Evolutionary conservation across 2,329 filamentous ascomycete genomes (phyloP), one percentile per base, ranked within the genome.

Genomic region (Purpureocillium lavendulum): DNA sequence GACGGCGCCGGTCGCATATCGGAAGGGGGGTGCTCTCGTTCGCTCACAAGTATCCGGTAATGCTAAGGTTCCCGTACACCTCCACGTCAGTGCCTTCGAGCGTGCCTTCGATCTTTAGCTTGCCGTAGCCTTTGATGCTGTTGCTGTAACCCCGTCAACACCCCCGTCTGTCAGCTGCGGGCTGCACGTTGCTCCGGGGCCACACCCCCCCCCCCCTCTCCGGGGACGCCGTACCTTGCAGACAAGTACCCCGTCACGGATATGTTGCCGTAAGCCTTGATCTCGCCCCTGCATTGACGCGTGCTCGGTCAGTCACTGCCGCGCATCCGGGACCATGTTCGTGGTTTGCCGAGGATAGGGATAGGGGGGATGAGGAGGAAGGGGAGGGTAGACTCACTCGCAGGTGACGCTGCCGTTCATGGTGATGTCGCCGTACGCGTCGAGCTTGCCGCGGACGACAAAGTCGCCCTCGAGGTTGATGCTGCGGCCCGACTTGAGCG

Each of bases 211-310:
- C 28, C 32, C 16, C 37, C 58, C 6, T 10, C 21, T 6, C 6
- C 6, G 21, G 21, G 21, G 21, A 10, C 21, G 21, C 21, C 21
- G 46, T 49, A 65, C 65, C 52, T 59, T 41, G 61, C 61, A 26
- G 55, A 48, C 21, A 65, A 54, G 38, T 54, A 60, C 32, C 68
- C 68, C 13, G 50, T 55, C 31, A 70, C 53, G 33, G 58, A 49
- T 15, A 71, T 64, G 45, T 70, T 70, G 7, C 66, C 68, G 36
- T 67, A 67, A 2, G 66, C 65, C 44, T 70, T 70, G 43, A 71
- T 57, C 35, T 57, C 59, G 35, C 65, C 64, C 34, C 66, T 69
- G 37, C 30, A 29, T 26, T 26, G 14, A 16, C 24, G 21, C 21
- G 21, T 10, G 21, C 21, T 17, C 7, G 15, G 18, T 40, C 33